Evolutionary conservation across 2,329 filamentous ascomycete species (phyloP).

Genomic region (Exophiala dermatitidis): DNA sequence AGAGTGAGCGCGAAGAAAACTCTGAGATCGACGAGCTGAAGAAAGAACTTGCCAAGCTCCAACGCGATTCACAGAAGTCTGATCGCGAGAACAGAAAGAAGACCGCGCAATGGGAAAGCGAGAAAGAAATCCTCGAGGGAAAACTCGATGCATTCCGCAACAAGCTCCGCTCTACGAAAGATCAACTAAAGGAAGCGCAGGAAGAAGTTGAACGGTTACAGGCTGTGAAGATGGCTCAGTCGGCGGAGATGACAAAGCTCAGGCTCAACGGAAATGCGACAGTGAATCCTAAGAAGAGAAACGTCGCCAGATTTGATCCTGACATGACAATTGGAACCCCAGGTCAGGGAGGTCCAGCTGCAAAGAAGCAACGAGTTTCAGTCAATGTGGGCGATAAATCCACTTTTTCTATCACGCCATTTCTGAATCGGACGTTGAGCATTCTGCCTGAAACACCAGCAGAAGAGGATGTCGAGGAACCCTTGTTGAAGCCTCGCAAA

Average conservation of each 20-base stretch:
- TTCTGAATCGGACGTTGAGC: conserved; percentile 68
- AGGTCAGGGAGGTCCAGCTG: conserved; percentile 38
- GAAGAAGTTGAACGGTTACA: conserved; percentile 42
- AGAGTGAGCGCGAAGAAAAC: conserved; percentile 42
- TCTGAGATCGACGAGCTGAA: conserved; percentile 42
- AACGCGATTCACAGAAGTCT: conserved; percentile 40
- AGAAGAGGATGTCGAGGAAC: conserved; percentile 21
- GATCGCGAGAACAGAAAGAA: conserved; percentile 51
- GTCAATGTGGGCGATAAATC: conserved; percentile 75
- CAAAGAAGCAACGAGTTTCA: conserved; percentile 55
- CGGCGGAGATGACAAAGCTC: conserved; percentile 25
- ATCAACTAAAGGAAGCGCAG: conserved; percentile 63
- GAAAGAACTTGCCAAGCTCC: conserved; percentile 46
- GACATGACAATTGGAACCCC: conserved; percentile 47
- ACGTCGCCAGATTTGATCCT: conserved; percentile 37
- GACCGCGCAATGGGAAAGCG: conserved; percentile 53
- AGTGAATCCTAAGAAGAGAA: conserved; percentile 36
- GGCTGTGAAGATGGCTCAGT: conserved; percentile 31
- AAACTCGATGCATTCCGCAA: conserved; percentile 62
- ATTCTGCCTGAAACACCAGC: conserved; percentile 43
- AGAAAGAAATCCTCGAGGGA: conserved; percentile 60
- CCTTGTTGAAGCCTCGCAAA: conserved; percentile 27
- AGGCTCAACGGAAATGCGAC: conserved; percentile 18
- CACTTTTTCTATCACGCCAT: conserved; percentile 87
- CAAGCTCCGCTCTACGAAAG: conserved; percentile 63